Percentiles rank a stretch among this genome's conserved stretches.
Evolutionary conservation across 2,329 filamentous ascomycete genomes (phyloP).

Genomic region (Metarhizium rileyi): DNA sequence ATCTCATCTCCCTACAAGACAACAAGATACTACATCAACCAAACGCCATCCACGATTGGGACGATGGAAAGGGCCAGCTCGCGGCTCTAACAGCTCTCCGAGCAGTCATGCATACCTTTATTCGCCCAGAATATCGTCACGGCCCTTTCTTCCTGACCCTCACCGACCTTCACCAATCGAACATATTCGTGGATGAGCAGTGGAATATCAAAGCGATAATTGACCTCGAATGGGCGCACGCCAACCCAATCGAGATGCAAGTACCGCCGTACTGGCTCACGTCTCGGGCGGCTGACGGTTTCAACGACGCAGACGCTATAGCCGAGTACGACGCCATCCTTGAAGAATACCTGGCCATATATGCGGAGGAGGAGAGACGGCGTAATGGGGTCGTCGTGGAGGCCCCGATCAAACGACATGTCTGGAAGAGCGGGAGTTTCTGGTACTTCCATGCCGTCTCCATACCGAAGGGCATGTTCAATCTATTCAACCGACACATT

Average conservation of each 20-base stretch:
- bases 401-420: not conserved
- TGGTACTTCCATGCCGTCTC: slow-evolving; percentile 13
- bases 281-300: slow-evolving; percentile 4
- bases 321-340: slow-evolving; percentile 4
- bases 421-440: slow-evolving; percentile 9
- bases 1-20: slow-evolving; percentile 24
- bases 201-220: slow-evolving; percentile 21
- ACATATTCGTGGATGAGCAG: slow-evolving; percentile 23
- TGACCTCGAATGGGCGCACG: slow-evolving; percentile 21
- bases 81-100: slow-evolving; percentile 19
- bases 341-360: slow-evolving; percentile 6
- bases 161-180: slow-evolving; percentile 26
- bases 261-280: slow-evolving; percentile 18
- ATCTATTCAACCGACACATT: slow-evolving; percentile 11
- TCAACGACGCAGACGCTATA: slow-evolving; percentile 1
- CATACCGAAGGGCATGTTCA: slow-evolving; percentile 12
- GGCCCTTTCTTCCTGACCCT: slow-evolving; percentile 23
- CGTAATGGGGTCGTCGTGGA: slow-evolving; percentile 2
- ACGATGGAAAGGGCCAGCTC: slow-evolving; percentile 20
- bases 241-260: slow-evolving; percentile 16
- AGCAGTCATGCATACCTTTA: slow-evolving; percentile 13
- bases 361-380: slow-evolving; percentile 6
- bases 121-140: slow-evolving; percentile 12
- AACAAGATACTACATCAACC: slow-evolving; percentile 23
- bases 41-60: slow-evolving; percentile 18